Evolutionary conservation across 441 rosid genomes (phyloP).

Genomic region (Isatis lusitanica): DNA sequence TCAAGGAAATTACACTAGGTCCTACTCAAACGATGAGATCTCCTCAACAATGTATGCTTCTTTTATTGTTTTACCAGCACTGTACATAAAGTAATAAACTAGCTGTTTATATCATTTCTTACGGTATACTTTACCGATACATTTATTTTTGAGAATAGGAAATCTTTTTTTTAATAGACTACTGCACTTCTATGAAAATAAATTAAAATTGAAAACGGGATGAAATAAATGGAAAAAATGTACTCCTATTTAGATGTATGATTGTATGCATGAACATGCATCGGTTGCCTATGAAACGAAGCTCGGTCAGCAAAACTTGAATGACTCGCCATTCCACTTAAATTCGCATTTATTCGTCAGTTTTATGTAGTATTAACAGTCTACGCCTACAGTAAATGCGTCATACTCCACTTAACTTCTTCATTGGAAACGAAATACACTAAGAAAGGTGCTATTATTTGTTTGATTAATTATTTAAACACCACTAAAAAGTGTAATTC

Average conservation of each 20-base stretch:
- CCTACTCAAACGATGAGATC: not conserved
- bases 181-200: not conserved
- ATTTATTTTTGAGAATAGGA: not conserved
- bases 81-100: not conserved
- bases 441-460: not conserved
- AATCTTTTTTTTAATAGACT: not conserved
- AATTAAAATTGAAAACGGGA: not conserved
- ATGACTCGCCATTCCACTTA: conserved; percentile 6
- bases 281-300: conserved; percentile 4
- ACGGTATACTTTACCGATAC: not conserved
- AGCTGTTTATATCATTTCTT: not conserved
- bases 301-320: conserved; percentile 21
- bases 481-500: not conserved
- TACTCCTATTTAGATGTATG: not conserved
- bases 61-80: not conserved
- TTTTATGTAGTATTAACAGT: not conserved
- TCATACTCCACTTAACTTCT: not conserved
- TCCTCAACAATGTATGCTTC: not conserved
- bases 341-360: conserved; percentile 18
- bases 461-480: not conserved
- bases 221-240: conserved; percentile 11
- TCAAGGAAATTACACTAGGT: too few relatives aligned
- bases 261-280: conserved; percentile 1
- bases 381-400: not conserved
- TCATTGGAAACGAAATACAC: conserved; percentile 4